phyloP scores from a whole-genome alignment of 768 basidiomycete species.

The Glaciozyma martinii region DNA sequence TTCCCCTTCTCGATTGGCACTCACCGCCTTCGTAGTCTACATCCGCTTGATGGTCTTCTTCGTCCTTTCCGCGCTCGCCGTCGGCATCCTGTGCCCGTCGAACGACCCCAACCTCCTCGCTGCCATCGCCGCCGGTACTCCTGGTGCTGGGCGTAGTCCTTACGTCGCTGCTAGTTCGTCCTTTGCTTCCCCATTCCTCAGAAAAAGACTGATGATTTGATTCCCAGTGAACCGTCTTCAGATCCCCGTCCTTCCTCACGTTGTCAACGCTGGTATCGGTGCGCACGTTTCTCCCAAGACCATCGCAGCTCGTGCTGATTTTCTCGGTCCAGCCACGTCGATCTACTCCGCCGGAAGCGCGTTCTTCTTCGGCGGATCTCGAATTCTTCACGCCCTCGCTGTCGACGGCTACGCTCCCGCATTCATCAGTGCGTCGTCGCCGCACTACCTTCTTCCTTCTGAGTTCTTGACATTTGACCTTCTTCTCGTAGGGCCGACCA shows the following conservation, averaged over 20 bases:
- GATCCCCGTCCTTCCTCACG: constrained; percentile 29
- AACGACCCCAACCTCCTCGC: constrained; percentile 45
- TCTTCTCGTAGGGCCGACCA: too few species aligned
- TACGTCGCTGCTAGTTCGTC: constrained; percentile 67
- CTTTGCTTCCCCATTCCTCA: too few species aligned
- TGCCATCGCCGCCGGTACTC: background rate
- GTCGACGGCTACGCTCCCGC: too few species aligned
- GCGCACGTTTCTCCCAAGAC: too few species aligned
- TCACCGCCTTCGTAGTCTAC: too few species aligned
- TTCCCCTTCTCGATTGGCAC: too few species aligned
- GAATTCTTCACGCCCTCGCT: constrained; percentile 25
- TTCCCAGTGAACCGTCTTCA: constrained; percentile 18
- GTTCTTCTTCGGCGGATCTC: constrained; percentile 35
- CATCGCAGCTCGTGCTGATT: too few species aligned
- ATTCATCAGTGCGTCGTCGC: too few species aligned
- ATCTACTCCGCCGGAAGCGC: constrained; percentile 35
- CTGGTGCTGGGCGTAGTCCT: constrained; percentile 36
- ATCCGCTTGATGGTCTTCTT: constrained; percentile 69
- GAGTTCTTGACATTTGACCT: too few species aligned
- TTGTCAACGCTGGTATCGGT: constrained; percentile 22
- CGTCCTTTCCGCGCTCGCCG: constrained; percentile 55
- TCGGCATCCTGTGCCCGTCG: constrained; percentile 78
- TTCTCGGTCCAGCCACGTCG: background rate
- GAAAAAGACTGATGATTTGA: too few species aligned
- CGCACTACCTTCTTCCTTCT: too few species aligned